Base-by-base conservation (phyloP, 2,329 filamentous ascomycete species). In the Ophiostoma sp. region DNA sequence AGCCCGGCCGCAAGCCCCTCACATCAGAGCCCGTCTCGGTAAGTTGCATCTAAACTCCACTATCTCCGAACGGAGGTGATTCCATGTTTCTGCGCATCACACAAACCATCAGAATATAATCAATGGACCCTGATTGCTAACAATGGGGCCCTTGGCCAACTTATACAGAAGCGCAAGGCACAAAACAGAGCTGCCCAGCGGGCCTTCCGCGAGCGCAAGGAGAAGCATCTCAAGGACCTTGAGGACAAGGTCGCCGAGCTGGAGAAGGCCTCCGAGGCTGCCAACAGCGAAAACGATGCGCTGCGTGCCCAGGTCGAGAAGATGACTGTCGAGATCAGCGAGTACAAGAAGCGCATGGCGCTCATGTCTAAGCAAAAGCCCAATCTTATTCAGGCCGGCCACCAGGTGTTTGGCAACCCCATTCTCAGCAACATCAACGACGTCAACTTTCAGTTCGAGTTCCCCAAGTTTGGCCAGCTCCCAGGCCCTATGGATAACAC, bases 1-100 rank as follows among this genome's bases (percentile, higher is more conserved):
- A 98, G 82, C 94, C 95, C 4, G 95, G 95, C 68, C 88, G 95
- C 73, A 99, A 99, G 84, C 95, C 94, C 27, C 84, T 98, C 76
- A 98, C 93, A 67, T 96, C 92, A 31, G 95, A 98, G 80, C 95
- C 95, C 33, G 98, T 92, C 75, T 95, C 94, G 75, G 94, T 98
- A 89, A 83, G 94, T 87, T 57, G 17, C 67, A 36, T 31, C 35
- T 54, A 35, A 67, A 52, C 41, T 67, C 69, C 48, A 52, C 52
- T 70, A 68, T 66, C 60, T 70, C 69, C 69, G 69, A 41, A 23
- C 54, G 6, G 62, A 65, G 62, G 17, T 65, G 33, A 10, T 62
- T 57, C 79, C 66, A 8, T 54, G 41, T 67, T 39, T 44, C 17
- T 52, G n/a, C 41, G 20, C 35, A 8, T 62, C 57, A 62, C 57